Conservation (phyloP, 164 flowering plant species). For the Berberis thunbergii region DNA sequence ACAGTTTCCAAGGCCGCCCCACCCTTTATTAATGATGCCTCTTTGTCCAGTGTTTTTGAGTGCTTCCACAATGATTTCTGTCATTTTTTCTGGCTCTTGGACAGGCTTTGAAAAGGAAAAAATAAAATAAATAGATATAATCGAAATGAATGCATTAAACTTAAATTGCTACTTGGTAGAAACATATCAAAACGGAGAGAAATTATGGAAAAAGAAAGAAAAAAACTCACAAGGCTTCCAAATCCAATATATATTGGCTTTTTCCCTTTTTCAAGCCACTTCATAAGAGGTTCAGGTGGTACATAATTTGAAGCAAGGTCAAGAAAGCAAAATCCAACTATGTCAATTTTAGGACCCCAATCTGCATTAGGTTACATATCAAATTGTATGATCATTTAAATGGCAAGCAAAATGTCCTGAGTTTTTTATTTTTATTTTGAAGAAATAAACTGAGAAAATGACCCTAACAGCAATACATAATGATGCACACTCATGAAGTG, state of each 20-base stretch:
- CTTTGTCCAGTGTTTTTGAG: slow-evolving; percentile 77
- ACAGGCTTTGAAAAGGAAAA: slow-evolving; percentile 56
- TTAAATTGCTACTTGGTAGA: no score
- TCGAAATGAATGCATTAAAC: background rate
- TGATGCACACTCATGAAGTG: no score
- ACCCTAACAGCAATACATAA: background rate
- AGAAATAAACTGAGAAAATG: background rate
- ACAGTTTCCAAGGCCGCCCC: slow-evolving; percentile 99
- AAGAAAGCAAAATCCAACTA: slow-evolving; percentile 97
- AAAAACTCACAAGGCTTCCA: slow-evolving; percentile 90
- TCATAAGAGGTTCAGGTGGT: slow-evolving; percentile 70
- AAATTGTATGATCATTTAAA: background rate
- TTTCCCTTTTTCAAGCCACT: slow-evolving; percentile 78
- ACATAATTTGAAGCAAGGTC: slow-evolving; percentile 93
- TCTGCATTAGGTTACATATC: slow-evolving; percentile 35
- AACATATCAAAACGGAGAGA: no score
- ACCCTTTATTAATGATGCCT: slow-evolving; percentile 96
- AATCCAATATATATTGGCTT: slow-evolving; percentile 94
- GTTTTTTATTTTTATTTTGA: background rate
- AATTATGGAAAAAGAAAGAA: slow-evolving; percentile 2
- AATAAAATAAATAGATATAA: background rate
- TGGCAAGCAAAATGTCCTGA: background rate
- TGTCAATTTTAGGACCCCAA: slow-evolving; percentile 97
- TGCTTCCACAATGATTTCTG: slow-evolving; percentile 83
- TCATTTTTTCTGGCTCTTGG: slow-evolving; percentile 94